These are phyloP conservation scores for Phaeotremella fagi DNA, from an alignment of 768 basidiomycete species.

Conservation along the genomic window DNA sequence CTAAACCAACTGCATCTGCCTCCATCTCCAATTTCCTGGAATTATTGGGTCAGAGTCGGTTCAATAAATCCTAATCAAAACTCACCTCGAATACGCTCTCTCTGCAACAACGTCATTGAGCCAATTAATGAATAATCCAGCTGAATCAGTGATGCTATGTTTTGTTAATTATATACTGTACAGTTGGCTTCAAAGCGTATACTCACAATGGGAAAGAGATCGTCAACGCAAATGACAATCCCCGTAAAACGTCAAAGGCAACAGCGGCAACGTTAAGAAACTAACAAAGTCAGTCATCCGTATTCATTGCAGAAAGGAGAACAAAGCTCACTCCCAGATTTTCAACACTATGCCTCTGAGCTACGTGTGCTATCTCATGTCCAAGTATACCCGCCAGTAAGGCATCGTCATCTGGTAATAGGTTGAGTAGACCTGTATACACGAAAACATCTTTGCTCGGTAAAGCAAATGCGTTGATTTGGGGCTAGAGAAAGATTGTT, in stretches of 20 bases:
- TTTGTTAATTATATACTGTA: too few species aligned
- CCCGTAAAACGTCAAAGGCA: slow-evolving; percentile 52
- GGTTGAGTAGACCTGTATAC: slow-evolving; percentile 51
- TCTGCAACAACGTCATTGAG: slow-evolving; percentile 50
- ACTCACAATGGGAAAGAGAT: slow-evolving; percentile 52
- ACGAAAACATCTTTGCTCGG: slow-evolving; percentile 53
- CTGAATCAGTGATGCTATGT: slow-evolving; percentile 49
- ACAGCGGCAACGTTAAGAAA: slow-evolving; percentile 52
- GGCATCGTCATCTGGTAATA: slow-evolving; percentile 50
- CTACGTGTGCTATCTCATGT: slow-evolving; percentile 51
- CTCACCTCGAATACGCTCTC: slow-evolving; percentile 47
- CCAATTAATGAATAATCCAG: slow-evolving; percentile 50
- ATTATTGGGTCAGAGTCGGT: background rate
- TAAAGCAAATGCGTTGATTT: slow-evolving; percentile 51
- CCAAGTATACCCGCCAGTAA: slow-evolving; percentile 51
- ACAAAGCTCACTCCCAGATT: slow-evolving; percentile 46
- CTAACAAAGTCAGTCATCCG: slow-evolving; percentile 17
- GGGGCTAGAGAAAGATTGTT: too few species aligned
- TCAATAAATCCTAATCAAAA: background rate
- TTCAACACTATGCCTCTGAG: slow-evolving; percentile 52
- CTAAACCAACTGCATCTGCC: slow-evolving; percentile 51
- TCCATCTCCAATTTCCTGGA: slow-evolving; percentile 51
- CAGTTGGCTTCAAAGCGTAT: too few species aligned
- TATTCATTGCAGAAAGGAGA: background rate
- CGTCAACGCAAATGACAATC: slow-evolving; percentile 50